Evolutionary conservation across 441 rosid species (phyloP), one percentile per base, ranked within the genome.

Genomic region (Codiaeum variegatum): DNA sequence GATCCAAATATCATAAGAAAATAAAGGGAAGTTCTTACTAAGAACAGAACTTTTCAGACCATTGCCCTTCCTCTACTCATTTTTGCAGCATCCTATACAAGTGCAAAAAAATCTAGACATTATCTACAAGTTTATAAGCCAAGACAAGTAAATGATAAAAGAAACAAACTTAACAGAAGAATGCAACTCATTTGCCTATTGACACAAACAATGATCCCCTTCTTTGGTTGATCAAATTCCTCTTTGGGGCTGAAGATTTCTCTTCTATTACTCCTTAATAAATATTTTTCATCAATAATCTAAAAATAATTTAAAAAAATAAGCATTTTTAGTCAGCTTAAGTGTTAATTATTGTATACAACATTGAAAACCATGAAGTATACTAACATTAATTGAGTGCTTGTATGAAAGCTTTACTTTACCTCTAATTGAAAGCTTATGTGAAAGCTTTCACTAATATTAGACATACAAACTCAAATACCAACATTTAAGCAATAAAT

Each of bases 251-350:
- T 81, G 59, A 98, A 91, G 67, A 96, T 94, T 84, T 96, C 99
- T 78, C 84, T 91, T 76, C 94, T 98, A 81, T 96, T 96, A 96
- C 83, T 96, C 94, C 86, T 96, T 96, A 75, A 96, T 96, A 96
- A 81, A 60, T 98, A 96, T 77, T 94, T 96, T 82, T 96, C 99
- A 83, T 96, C 98, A 75, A 96, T 90, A 69, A 96, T 94, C 99
- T 94, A 91, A 31, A 77, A 72, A 18, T 66, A 52, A 66, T 52
- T 81, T 77, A 54, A 54, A 46, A 72, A 80, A 69, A 38, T 55
- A 44, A 75, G 46, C 24, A 55, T 75, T 28, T 67, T 69, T 64
- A 55, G 13, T 44, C 31, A 75, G 46, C 74, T 67, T 62, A 73
- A 69, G 61, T 15, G 36, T 61, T 66, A 58, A 56, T 10, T 15